phyloP scores from a whole-genome alignment of 495 filamentous ascomycete genomes.

The Cladorrhinum samala region DNA sequence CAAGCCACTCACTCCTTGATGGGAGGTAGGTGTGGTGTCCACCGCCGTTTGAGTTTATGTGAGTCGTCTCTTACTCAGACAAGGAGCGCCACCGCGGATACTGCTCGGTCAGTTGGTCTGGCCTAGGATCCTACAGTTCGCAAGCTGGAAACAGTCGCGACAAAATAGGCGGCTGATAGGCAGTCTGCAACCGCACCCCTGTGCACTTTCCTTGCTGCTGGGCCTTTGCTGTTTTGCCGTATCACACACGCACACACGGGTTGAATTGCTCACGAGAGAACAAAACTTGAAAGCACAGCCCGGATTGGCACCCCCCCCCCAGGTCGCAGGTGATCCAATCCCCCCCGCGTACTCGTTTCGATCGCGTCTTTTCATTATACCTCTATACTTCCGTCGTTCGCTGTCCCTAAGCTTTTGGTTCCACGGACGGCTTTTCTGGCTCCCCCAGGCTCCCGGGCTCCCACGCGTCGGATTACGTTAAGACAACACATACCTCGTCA shows the following conservation, averaged over 20 bases:
- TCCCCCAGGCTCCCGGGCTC: too few relatives aligned
- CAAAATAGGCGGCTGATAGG: background rate
- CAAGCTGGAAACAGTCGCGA: too few relatives aligned
- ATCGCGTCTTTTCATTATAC: conserved; percentile 6
- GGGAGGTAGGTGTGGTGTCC: too few relatives aligned
- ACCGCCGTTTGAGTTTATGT: too few relatives aligned
- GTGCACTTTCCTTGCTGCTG: background rate
- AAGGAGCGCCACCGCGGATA: too few relatives aligned
- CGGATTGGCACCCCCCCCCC: conserved; percentile 1
- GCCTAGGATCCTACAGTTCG: too few relatives aligned
- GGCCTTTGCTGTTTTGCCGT: background rate
- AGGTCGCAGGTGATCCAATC: too few relatives aligned
- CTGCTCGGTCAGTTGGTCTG: too few relatives aligned
- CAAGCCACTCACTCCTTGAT: too few relatives aligned
- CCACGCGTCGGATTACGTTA: background rate
- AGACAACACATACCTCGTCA: conserved; percentile 11
- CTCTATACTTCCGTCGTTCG: background rate
- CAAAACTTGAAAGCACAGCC: background rate
- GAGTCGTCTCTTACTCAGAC: too few relatives aligned
- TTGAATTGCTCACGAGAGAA: background rate
- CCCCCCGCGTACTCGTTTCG: background rate
- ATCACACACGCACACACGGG: background rate
- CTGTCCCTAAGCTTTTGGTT: background rate
- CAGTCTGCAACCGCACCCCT: background rate
- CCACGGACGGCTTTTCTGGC: background rate